Conservation (phyloP, 192 early-diverging fungal genomes). For the Rhizophagus clarus region DNA sequence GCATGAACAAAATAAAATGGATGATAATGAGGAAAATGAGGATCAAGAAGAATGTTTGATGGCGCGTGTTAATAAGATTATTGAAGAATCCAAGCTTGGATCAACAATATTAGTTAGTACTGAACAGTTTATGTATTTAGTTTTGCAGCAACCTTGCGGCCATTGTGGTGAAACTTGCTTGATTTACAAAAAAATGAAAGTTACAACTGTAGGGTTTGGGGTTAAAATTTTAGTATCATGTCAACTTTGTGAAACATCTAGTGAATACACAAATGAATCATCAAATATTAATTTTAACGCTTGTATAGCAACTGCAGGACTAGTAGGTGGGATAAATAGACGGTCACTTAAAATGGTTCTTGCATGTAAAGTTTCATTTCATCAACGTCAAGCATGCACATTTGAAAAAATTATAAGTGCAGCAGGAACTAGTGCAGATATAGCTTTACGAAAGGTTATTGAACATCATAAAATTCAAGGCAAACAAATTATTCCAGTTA, state of each 20-base stretch:
- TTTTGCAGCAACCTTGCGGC: background rate
- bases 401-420: background rate
- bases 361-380: background rate
- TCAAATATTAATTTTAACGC: background rate
- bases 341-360: background rate
- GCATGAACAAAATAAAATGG: background rate
- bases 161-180: background rate
- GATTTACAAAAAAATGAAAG: background rate
- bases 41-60: background rate
- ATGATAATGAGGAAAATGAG: too few relatives aligned
- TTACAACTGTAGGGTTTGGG: background rate
- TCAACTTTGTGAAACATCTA: background rate
- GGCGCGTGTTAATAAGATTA: background rate
- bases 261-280: background rate
- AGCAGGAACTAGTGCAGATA: background rate
- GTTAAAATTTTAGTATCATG: background rate
- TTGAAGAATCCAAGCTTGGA: background rate
- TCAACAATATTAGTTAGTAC: background rate
- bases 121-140: background rate
- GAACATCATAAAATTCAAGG: background rate
- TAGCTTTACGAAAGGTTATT: background rate
- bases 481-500: background rate
- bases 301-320: background rate
- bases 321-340: background rate
- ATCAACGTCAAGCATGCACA: background rate